Percentiles rank a stretch among this genome's conserved stretches.
Evolutionary conservation across 208 protist species (phyloP).

Genomic region (Trypanosoma lewisi): DNA sequence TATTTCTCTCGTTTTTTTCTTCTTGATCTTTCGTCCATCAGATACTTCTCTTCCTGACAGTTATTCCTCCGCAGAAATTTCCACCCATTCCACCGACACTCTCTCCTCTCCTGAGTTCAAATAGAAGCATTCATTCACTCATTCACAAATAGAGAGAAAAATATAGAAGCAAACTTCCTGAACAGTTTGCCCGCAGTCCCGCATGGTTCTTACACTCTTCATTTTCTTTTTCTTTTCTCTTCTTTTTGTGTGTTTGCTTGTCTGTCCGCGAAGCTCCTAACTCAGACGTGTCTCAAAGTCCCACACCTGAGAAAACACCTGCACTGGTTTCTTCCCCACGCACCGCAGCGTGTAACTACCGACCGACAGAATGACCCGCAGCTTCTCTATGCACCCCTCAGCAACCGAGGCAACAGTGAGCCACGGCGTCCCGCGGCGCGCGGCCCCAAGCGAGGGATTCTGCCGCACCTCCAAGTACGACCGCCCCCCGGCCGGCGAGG

Average conservation of each 20-base stretch:
- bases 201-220: neutral
- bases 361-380: constrained; percentile 56
- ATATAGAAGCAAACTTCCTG: no score
- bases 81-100: neutral
- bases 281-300: constrained; percentile 69
- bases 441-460: constrained; percentile 5
- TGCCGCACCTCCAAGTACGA: constrained; percentile 16
- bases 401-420: constrained; percentile 35
- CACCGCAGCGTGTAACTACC: constrained; percentile 70
- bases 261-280: constrained; percentile 21
- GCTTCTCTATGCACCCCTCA: constrained; percentile 31
- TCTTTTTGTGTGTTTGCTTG: neutral
- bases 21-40: neutral
- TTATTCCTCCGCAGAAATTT: neutral
- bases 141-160: no score
- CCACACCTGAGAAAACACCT: constrained; percentile 81
- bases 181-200: neutral
- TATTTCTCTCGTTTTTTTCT: neutral
- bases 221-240: neutral
- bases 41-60: neutral
- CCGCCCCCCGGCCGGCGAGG: no score
- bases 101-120: neutral
- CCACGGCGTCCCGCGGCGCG: constrained; percentile 18
- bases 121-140: neutral
- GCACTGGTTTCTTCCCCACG: constrained; percentile 40